phyloP scores from a whole-genome alignment of 179 eudicot genomes.

The Pouteria campechiana region DNA sequence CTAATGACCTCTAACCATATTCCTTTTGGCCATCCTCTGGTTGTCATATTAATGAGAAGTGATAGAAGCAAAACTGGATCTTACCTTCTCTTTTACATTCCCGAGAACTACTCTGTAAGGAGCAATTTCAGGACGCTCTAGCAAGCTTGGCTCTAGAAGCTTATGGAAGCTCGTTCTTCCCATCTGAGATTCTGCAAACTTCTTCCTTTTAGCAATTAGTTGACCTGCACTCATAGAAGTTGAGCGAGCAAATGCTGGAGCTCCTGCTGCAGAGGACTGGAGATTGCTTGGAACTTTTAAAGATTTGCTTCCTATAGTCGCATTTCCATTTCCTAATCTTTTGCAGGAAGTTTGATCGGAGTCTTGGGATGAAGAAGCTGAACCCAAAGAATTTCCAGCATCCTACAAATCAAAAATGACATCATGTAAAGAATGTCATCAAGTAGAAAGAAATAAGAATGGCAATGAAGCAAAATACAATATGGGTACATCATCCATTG shows the following conservation, averaged over 20 bases:
- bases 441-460: not conserved
- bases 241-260: too few species aligned
- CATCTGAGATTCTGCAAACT: conserved; percentile 55
- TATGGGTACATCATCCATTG: not conserved
- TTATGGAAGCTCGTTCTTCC: conserved; percentile 79
- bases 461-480: not conserved
- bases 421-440: not conserved
- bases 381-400: conserved; percentile 5
- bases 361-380: conserved; percentile 4
- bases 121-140: conserved; percentile 57
- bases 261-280: conserved; percentile 11
- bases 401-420: conserved; percentile 10
- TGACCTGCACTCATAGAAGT: conserved; percentile 30
- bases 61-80: too few species aligned
- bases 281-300: conserved; percentile 7
- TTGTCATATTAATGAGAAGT: too few species aligned
- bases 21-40: too few species aligned
- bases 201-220: conserved; percentile 47
- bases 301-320: too few species aligned
- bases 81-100: conserved; percentile 81
- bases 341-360: conserved; percentile 3
- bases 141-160: conserved; percentile 81
- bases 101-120: conserved; percentile 86
- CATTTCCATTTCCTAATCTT: conserved; percentile 17
- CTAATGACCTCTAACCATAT: too few species aligned